Evolutionary conservation across 371 early-diverging fungal species (phyloP).

Genomic region (Mortierella sp.): DNA sequence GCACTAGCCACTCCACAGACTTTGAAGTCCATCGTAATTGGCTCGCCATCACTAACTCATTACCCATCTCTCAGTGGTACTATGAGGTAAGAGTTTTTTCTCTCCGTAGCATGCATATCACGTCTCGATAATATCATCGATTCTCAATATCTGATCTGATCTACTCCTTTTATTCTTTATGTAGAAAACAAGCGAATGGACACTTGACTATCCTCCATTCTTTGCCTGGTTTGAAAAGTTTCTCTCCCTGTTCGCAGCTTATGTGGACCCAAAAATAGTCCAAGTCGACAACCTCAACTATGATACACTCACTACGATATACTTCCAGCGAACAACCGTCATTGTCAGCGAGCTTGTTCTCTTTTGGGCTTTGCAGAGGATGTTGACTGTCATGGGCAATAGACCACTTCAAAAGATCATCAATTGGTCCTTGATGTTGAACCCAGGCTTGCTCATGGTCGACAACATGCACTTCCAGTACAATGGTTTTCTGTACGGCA

Average conservation of each 20-base stretch:
- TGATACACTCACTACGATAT: slow-evolving; percentile 73
- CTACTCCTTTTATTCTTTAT: background rate
- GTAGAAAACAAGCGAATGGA: slow-evolving; percentile 93
- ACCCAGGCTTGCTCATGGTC: slow-evolving; percentile 89
- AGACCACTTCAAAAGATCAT: slow-evolving; percentile 54
- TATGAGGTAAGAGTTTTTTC: slow-evolving; percentile 71
- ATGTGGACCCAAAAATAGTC: slow-evolving; percentile 83
- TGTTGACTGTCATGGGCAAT: slow-evolving; percentile 49
- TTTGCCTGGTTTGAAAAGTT: slow-evolving; percentile 96
- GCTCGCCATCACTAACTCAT: slow-evolving; percentile 93
- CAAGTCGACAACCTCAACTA: slow-evolving; percentile 79
- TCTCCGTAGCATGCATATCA: background rate
- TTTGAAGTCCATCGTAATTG: slow-evolving; percentile 99
- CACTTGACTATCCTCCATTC: slow-evolving; percentile 97
- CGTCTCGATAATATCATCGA: background rate
- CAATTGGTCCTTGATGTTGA: slow-evolving; percentile 72
- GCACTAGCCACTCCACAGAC: slow-evolving; percentile 89
- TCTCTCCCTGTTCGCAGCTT: slow-evolving; percentile 75
- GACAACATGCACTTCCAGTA: slow-evolving; percentile 98
- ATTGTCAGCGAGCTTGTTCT: slow-evolving; percentile 85
- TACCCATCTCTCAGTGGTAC: slow-evolving; percentile 92
- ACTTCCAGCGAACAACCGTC: slow-evolving; percentile 90
- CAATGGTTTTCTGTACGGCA: slow-evolving; percentile 94
- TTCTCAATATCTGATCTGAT: background rate
- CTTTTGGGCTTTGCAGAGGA: slow-evolving; percentile 72